phyloP scores from a whole-genome alignment of 176 grass and related monocot genomes.

The Oryza meyeriana region DNA sequence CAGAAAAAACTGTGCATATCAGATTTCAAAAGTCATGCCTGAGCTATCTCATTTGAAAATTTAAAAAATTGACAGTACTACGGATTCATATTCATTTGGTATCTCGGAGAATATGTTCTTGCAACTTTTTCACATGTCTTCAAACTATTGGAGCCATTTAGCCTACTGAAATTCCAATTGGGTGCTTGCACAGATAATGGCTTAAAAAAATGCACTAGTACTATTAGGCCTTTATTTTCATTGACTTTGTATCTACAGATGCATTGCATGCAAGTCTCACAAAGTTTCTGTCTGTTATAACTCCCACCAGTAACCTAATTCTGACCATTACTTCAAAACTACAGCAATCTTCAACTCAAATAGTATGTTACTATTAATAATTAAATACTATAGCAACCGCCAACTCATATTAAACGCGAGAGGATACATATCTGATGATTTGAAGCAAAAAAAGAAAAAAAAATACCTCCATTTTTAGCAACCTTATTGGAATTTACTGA shows the following conservation, averaged over 20 bases:
- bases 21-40: background rate
- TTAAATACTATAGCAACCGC: too few relatives aligned
- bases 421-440: background rate
- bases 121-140: conserved; percentile 1
- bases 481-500: background rate
- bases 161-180: background rate
- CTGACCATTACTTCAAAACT: background rate
- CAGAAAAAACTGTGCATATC: background rate
- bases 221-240: conserved; percentile 4
- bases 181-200: background rate
- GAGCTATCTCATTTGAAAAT: conserved; percentile 9
- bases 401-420: background rate
- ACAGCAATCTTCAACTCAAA: background rate
- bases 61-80: background rate
- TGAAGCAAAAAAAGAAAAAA: background rate
- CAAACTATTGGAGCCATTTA: conserved; percentile 9
- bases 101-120: conserved; percentile 25
- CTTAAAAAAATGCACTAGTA: background rate
- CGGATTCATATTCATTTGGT: background rate
- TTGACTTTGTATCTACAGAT: background rate
- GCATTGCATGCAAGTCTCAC: background rate
- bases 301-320: background rate
- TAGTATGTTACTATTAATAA: background rate
- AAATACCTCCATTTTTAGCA: background rate
- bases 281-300: background rate